Conservation (phyloP, 257 asterid species). For the Petunia secreta region DNA sequence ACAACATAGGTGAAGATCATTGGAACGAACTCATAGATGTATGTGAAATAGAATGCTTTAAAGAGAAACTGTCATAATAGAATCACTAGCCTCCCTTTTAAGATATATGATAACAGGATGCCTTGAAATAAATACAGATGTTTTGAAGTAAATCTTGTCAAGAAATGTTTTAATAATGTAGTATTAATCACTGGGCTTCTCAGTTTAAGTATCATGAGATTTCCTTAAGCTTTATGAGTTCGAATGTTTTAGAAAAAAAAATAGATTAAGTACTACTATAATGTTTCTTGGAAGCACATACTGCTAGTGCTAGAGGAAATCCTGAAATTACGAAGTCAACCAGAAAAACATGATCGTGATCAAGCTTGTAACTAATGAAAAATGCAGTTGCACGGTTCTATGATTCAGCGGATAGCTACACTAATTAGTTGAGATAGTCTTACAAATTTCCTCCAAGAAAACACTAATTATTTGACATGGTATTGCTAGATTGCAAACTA, state of each 20-base stretch:
- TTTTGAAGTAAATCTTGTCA: not conserved
- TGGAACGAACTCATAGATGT: not conserved
- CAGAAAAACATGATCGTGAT: not conserved
- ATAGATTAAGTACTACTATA: not conserved
- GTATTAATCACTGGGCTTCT: not conserved
- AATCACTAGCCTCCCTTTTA: not conserved
- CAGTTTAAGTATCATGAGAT: slow-evolving; percentile 1
- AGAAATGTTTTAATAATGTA: not conserved
- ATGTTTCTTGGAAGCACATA: not conserved
- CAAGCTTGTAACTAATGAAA: not conserved
- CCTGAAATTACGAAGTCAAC: not conserved
- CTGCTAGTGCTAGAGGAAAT: not conserved
- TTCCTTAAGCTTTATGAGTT: not conserved
- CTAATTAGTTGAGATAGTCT: not conserved
- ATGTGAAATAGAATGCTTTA: not conserved
- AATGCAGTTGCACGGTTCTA: not conserved
- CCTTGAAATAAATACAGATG: not conserved
- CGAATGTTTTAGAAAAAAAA: not conserved
- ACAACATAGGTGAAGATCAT: not conserved
- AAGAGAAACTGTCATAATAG: not conserved
- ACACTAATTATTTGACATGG: not conserved
- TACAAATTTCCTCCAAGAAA: not conserved
- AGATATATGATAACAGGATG: not conserved
- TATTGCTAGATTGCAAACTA: not conserved
- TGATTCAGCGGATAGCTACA: not conserved